Evolutionary conservation across 2,329 filamentous ascomycete species (phyloP).

Genomic region (Arthroderma uncinatum): DNA sequence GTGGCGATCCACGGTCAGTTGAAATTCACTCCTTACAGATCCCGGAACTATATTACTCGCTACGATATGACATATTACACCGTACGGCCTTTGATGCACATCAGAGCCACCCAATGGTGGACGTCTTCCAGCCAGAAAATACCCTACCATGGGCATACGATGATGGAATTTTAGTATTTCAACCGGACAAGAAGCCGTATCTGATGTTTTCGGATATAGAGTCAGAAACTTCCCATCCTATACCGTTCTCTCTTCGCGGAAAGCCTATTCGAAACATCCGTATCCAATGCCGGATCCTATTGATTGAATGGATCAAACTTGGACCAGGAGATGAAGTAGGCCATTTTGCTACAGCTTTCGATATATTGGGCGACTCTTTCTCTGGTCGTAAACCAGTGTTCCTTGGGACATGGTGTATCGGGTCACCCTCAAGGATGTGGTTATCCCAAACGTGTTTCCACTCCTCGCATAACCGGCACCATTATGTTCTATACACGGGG

Average conservation of each 20-base stretch:
- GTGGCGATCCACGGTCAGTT: constrained; percentile 38
- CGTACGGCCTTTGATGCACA: background rate
- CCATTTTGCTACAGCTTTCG: constrained; percentile 51
- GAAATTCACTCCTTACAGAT: constrained; percentile 29
- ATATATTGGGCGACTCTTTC: constrained; percentile 27
- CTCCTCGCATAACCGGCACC: background rate
- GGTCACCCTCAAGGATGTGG: too few relatives aligned
- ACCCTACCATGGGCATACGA: constrained; percentile 45
- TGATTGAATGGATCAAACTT: background rate
- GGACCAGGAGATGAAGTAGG: constrained; percentile 40
- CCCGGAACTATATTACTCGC: too few relatives aligned
- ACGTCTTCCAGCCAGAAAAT: background rate
- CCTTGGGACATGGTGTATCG: too few relatives aligned
- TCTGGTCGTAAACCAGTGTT: background rate
- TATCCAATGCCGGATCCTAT: background rate
- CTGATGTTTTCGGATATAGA: too few relatives aligned
- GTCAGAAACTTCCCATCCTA: too few relatives aligned
- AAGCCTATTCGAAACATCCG: background rate
- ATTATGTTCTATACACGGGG: background rate
- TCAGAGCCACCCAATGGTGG: background rate
- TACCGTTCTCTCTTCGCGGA: too few relatives aligned
- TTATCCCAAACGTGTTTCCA: constrained; percentile 21
- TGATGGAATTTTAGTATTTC: constrained; percentile 48
- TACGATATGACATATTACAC: constrained; percentile 19
- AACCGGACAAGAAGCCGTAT: background rate